Percentiles rank a stretch among this genome's conserved stretches.
Conservation (phyloP, 2,329 filamentous ascomycete species). For the Talaromyces sp. region DNA sequence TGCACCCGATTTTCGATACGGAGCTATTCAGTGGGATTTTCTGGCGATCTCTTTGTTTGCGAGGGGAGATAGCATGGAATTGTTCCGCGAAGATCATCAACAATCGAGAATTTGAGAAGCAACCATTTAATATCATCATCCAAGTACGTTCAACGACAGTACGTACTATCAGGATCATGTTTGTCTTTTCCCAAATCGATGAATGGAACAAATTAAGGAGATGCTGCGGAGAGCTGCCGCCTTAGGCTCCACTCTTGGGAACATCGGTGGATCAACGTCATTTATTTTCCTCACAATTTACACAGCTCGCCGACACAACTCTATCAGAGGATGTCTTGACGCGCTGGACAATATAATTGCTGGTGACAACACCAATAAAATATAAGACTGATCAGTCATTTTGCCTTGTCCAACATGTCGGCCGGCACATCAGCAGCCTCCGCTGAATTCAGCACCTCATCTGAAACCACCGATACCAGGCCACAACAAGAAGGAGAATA, state of each 20-base stretch:
- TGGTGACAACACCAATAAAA: too few relatives aligned
- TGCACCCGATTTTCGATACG: neutral
- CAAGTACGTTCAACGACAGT: neutral
- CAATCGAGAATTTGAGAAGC: neutral
- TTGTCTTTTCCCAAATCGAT: neutral
- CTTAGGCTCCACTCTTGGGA: neutral
- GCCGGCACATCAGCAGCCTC: neutral
- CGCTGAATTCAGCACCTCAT: neutral
- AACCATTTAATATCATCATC: neutral
- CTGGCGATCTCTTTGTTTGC: neutral
- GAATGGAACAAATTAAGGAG: neutral
- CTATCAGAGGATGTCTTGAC: neutral
- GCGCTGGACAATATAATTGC: neutral
- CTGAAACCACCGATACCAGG: neutral
- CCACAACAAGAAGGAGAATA: conserved; percentile 8
- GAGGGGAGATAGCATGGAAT: neutral
- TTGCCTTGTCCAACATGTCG: neutral
- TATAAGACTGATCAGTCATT: neutral
- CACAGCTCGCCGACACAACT: neutral
- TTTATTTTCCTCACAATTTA: neutral
- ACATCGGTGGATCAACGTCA: neutral
- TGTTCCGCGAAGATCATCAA: neutral
- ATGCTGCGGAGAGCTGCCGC: neutral
- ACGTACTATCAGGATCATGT: neutral
- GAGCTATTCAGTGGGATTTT: neutral